These are phyloP conservation scores for Amesomyces nigricolor DNA, from an alignment of 2,329 filamentous ascomycete genomes.

Conservation along the genomic window DNA sequence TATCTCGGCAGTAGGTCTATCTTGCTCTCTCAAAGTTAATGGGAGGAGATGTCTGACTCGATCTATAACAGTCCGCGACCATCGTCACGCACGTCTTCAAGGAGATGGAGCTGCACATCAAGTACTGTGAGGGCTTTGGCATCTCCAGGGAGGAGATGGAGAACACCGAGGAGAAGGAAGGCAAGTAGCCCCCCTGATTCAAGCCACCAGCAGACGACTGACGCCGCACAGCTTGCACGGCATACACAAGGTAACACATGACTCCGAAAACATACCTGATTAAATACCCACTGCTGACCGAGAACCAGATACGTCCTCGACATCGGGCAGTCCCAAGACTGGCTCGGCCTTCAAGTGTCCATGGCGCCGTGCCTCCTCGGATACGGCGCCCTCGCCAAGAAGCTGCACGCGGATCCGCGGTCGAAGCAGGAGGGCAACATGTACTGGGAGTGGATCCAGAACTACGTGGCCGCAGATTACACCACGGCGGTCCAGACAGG, in stretches of 20 bases:
- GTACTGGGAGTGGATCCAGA: constrained; percentile 90
- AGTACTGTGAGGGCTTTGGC: constrained; percentile 77
- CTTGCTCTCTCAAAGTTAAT: no score
- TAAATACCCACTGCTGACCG: constrained; percentile 6
- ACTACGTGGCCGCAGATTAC: constrained; percentile 80
- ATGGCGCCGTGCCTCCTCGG: constrained; percentile 86
- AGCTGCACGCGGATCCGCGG: constrained; percentile 58
- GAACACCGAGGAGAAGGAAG: constrained; percentile 66
- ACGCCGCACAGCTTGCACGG: constrained; percentile 36
- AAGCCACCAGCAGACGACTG: neutral
- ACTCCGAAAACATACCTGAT: neutral
- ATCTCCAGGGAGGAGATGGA: constrained; percentile 69
- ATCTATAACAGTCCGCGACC: constrained; percentile 31
- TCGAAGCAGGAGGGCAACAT: constrained; percentile 59
- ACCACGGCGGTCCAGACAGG: constrained; percentile 64
- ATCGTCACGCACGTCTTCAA: constrained; percentile 72
- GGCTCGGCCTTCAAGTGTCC: constrained; percentile 77
- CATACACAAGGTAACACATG: constrained; percentile 31
- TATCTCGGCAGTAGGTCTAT: constrained; percentile 58
- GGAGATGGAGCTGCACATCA: constrained; percentile 75
- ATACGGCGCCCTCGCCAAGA: constrained; percentile 71
- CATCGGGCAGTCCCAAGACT: constrained; percentile 80
- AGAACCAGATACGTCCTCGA: constrained; percentile 71
- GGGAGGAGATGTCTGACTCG: neutral
- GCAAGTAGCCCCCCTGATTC: constrained; percentile 35